Evolutionary conservation across 2,329 filamentous ascomycete genomes (phyloP), one percentile per base, ranked within the genome.

Genomic region (Colletotrichum somersetense): DNA sequence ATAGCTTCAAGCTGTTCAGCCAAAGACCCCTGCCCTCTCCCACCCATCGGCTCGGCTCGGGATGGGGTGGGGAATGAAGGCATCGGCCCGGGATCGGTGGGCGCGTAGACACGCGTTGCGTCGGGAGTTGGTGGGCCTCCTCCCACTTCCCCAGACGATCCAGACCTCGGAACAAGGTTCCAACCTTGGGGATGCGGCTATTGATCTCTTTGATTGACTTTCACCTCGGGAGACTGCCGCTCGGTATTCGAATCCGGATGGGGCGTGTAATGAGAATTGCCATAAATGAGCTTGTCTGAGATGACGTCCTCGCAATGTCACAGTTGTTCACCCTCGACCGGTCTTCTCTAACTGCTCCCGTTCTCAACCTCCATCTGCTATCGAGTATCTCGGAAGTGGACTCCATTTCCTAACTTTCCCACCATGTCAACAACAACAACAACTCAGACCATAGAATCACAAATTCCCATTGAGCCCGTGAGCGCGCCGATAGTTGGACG

Each of bases 121-220:
- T 69, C 66, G 67, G 62, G 62, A 70, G 62, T 53, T 44, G 11
- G 67, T 44, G 67, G 67, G 35, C 12, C 62, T 46, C 18, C 18
- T 8, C 12, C 18, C 16, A 16, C 23, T 23, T 16, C 2, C 38
- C 35, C 53, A 33, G 30, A 30, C 30, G 30, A 30, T 30, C 30
- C 30, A 30, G 30, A 55, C 10, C 8, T 35, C 16, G 18, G 26
- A 26, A 35, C 52, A n/a, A 7, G 52, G 23, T 8, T 16, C 26
- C 16, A 20, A 18, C 12, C 35, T 38, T 40, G 12, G 18, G 26
- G 23, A 33, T 12, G 16, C 23, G 14, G 56, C 35, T 5, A 3
- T 44, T 26, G 46, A 0, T 50, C 5, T 26, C 20, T 40, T 33
- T 14, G 11, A 3, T 46, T n/a, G 5, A 26, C 1, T 14, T 12